Evolutionary conservation across 2,329 filamentous ascomycete species (phyloP), one percentile per base, ranked within the genome.

Genomic region (Stachybotrys chartarum): DNA sequence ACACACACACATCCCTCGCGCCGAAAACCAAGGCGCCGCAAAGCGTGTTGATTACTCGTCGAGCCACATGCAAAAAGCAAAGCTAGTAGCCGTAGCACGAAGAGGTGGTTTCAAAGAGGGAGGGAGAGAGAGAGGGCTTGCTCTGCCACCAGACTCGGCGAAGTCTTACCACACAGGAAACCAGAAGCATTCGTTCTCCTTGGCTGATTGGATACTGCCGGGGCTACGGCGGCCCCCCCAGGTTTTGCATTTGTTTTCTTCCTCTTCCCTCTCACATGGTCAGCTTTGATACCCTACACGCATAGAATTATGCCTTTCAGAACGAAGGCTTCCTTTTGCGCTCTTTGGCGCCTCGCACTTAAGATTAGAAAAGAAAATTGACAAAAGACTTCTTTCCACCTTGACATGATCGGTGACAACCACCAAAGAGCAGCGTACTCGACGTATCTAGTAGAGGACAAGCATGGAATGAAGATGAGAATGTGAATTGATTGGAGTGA

Each of bases 281-380:
- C 42, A 57, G 52, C 46, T 55, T 57, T 62, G 57, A 63, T 61
- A 62, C 57, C 57, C 55, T 56, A 63, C 62, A 56, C 54, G 35
- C 35, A 5, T 42, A 10, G 35, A 42, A 14, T 14, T 42, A 10
- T 42, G 10, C 14, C 14, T 10, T 14, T 14, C 8, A 42, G 10
- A 5, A 14, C 8, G 14, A 39, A 2, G 3, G 35, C 14, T 10
- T 42, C 5, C 35, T 42, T 42, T 10, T 5, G 35, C 5, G 14
- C 5, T 42, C 35, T 42, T 42, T 42, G 24, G 24, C 24, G 24
- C 24, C 24, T 24, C 24, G 24, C 24, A 24, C 4, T 24, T 24
- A 24, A 24, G 24, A 24, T 24, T 24, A 24, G 24, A 24, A 24
- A 24, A 24, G 3, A 24, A 24, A 24, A 2, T 24, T 24, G 24